These are phyloP conservation scores for Ophiostoma tasmaniense DNA, from an alignment of 2,329 filamentous ascomycete genomes.

Conservation along the genomic window DNA sequence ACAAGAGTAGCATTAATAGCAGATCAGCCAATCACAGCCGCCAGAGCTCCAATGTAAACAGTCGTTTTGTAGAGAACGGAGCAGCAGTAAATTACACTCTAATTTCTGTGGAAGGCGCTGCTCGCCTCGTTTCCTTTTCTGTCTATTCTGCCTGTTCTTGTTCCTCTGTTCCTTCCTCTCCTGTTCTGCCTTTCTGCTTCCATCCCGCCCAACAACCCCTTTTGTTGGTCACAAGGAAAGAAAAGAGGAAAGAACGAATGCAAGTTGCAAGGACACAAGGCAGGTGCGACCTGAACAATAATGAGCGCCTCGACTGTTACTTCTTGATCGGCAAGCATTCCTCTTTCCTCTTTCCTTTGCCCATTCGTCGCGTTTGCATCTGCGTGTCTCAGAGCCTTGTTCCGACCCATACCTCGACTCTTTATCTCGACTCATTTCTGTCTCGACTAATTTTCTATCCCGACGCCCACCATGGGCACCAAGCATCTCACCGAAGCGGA, in stretches of 20 bases:
- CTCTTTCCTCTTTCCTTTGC: conserved; percentile 8
- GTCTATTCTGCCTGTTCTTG: not conserved
- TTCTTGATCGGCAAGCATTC: conserved; percentile 5
- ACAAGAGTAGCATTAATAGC: not conserved
- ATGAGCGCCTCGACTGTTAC: not conserved
- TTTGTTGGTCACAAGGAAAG: conserved; percentile 5
- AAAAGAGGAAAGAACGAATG: conserved; percentile 12
- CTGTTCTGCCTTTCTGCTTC: not conserved
- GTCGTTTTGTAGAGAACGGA: not conserved
- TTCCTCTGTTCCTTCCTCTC: not conserved
- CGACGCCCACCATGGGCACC: conserved; percentile 17
- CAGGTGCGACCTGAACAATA: conserved; percentile 7
- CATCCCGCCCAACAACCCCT: not conserved
- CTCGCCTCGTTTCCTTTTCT: not conserved
- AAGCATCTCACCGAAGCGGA: conserved; percentile 22
- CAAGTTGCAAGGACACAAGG: conserved; percentile 10
- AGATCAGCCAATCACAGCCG: not conserved
- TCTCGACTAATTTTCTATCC: not conserved
- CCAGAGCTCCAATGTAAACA: not conserved
- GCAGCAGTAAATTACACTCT: conserved; percentile 1
- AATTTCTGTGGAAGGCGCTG: not conserved
- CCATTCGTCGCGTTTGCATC: not conserved
- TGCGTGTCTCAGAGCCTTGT: not conserved
- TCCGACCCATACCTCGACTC: not conserved
- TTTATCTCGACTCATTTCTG: not conserved